Conservation (phyloP, 495 filamentous ascomycete genomes). For the Hyaloscypha bicolor region DNA sequence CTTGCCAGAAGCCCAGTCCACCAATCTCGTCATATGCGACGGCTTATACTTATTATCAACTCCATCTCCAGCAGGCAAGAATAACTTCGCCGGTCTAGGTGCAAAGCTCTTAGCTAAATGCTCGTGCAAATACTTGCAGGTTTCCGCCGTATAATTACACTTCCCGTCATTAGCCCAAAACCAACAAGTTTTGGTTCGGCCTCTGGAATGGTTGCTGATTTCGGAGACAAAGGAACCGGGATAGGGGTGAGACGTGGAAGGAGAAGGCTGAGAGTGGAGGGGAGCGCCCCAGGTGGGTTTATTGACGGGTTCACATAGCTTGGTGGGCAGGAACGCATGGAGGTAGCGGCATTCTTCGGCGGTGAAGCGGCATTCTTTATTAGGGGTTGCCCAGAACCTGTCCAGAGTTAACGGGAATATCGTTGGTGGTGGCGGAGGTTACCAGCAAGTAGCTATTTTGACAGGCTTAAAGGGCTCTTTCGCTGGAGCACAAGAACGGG, state of each 20-base stretch:
- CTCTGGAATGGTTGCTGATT: too few species aligned
- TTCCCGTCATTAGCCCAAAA: too few species aligned
- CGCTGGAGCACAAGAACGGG: background rate
- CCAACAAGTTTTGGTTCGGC: too few species aligned
- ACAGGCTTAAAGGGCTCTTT: conserved; percentile 11
- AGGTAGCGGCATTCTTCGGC: conserved; percentile 26
- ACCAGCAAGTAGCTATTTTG: conserved; percentile 12
- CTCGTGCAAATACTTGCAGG: too few species aligned
- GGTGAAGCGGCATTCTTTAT: conserved; percentile 23
- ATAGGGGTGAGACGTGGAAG: conserved; percentile 1
- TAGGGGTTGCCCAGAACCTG: conserved; percentile 19
- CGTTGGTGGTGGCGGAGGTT: conserved; percentile 1
- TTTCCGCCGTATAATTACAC: too few species aligned
- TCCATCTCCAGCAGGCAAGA: conserved; percentile 4
- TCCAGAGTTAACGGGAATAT: conserved; percentile 6
- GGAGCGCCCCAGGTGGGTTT: conserved; percentile 19
- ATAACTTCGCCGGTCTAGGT: too few species aligned
- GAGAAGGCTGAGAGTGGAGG: conserved; percentile 6
- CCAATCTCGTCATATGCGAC: conserved; percentile 14
- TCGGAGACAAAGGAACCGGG: conserved; percentile 5
- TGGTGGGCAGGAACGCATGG: conserved; percentile 13
- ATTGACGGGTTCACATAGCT: conserved; percentile 5
- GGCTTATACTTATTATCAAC: conserved; percentile 15
- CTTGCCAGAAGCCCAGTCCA: conserved; percentile 6
- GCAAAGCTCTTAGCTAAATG: too few species aligned